Conservation (phyloP, 495 filamentous ascomycete genomes). For the Podospora appendiculata region DNA sequence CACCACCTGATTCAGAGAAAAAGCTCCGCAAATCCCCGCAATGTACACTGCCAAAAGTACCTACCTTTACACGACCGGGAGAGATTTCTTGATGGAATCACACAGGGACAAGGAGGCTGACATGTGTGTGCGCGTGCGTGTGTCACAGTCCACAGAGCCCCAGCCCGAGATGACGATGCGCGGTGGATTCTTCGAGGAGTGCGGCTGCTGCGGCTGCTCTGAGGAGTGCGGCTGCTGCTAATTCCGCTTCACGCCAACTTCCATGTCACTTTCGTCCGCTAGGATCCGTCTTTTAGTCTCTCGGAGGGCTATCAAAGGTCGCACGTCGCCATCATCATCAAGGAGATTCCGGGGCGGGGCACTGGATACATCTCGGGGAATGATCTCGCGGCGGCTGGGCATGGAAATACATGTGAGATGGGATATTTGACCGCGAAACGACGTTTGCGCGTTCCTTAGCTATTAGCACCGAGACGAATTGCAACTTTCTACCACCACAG, state of each 20-base stretch:
- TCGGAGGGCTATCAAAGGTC: background rate
- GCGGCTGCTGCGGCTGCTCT: conserved; percentile 19
- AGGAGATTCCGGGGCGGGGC: background rate
- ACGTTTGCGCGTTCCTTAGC: too few relatives aligned
- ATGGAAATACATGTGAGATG: too few relatives aligned
- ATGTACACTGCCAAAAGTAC: background rate
- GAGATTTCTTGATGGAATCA: background rate
- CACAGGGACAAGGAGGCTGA: background rate
- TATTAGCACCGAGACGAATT: too few relatives aligned
- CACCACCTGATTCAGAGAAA: too few relatives aligned
- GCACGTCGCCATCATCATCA: background rate
- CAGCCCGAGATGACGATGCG: conserved; percentile 24
- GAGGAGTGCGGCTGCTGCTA: conserved; percentile 23
- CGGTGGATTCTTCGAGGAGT: conserved; percentile 24
- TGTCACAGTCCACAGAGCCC: conserved; percentile 8
- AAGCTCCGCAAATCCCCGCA: background rate
- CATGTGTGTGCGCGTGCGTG: background rate
- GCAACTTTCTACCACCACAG: too few relatives aligned
- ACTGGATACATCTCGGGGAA: too few relatives aligned
- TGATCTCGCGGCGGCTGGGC: too few relatives aligned
- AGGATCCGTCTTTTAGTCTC: background rate
- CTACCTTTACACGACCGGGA: background rate
- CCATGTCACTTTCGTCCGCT: background rate
- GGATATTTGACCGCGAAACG: too few relatives aligned
- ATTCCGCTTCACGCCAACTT: background rate